Base-by-base conservation (phyloP, 2,329 filamentous ascomycete genomes). In the Cladosporium cucumerinum region DNA sequence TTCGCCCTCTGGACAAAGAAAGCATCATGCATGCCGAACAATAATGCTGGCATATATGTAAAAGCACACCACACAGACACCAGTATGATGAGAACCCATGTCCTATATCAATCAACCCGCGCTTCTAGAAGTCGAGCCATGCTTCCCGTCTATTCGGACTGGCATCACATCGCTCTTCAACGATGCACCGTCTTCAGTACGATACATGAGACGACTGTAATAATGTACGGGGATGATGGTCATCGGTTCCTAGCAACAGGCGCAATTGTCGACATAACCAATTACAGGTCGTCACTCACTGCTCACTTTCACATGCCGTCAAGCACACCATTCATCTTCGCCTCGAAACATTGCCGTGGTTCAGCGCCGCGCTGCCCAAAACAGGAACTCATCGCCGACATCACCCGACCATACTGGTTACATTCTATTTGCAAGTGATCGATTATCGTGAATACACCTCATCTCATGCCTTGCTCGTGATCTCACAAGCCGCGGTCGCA, bases 401-500 rank as follows among this genome's bases (percentile, higher is more conserved):
- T 62, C 32, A 14, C 46, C 60, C 60, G 60, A 34, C 6, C 18
- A 10, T 18, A 34, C 30, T 4, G n/a, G 52, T 36, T 12, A 18
- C 21, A 23, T 21, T 28, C 2, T 10, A 32, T 34, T 26, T 14
- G 26, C 32, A 39, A 39, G 46, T 48, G 48, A 61, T 28, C 30
- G 32, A 55, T 62, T 62, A 62, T 62, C 60, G 60, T 55, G 7
- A 32, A 62, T 14, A 12, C 36, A 6, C 23, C 18, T 39, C 10
- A 36, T 21, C 16, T 11, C 14, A 30, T 32, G 46, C 48, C 14
- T 23, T 32, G 46, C 48, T n/a, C 30, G 59, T 51, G 23, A 61
- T 16, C 23, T 52, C 30, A 55, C 46, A 28, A 43, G 34, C 60
- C 49, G 60, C 60, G 60, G 60, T 55, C 21, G 30, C 32, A 16